Conservation (phyloP, 331 rosid genomes). For the Cydonia oblonga region DNA sequence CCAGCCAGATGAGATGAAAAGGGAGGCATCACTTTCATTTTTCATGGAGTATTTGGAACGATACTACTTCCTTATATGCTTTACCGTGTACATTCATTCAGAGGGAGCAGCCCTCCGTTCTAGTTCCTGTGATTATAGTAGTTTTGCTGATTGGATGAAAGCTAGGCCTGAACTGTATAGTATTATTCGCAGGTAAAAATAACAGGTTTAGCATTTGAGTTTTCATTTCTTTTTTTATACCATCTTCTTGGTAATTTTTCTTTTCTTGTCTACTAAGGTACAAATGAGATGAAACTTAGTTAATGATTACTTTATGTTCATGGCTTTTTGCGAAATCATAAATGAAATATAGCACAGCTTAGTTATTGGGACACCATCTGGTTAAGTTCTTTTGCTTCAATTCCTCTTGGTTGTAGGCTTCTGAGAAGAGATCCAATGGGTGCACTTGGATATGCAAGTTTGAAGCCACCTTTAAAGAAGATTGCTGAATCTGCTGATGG, state of each 20-base stretch:
- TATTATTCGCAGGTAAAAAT: constrained; percentile 62
- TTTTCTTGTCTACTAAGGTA: not conserved
- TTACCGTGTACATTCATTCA: constrained; percentile 76
- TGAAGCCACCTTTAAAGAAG: constrained; percentile 53
- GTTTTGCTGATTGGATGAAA: constrained; percentile 84
- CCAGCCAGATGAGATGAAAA: constrained; percentile 87
- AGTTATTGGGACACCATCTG: not conserved
- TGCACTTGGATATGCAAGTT: constrained; percentile 77
- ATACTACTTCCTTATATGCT: constrained; percentile 87
- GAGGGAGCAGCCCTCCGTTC: constrained; percentile 43
- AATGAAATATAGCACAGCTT: not conserved
- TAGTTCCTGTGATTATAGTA: constrained; percentile 26
- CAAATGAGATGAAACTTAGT: not conserved
- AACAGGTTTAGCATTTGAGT: not conserved
- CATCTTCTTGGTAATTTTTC: not conserved
- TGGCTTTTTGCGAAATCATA: not conserved
- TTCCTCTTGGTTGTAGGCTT: constrained; percentile 38
- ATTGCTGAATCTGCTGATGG: constrained; percentile 62
- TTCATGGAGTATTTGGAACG: constrained; percentile 83
- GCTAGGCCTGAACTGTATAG: constrained; percentile 83
- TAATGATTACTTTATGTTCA: not conserved
- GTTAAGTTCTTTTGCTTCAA: constrained; percentile 1
- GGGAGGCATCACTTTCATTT: constrained; percentile 73
- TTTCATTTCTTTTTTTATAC: not conserved
- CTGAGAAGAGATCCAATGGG: constrained; percentile 96